phyloP scores from a whole-genome alignment of 768 basidiomycete genomes.

The Suillus occidentalis region DNA sequence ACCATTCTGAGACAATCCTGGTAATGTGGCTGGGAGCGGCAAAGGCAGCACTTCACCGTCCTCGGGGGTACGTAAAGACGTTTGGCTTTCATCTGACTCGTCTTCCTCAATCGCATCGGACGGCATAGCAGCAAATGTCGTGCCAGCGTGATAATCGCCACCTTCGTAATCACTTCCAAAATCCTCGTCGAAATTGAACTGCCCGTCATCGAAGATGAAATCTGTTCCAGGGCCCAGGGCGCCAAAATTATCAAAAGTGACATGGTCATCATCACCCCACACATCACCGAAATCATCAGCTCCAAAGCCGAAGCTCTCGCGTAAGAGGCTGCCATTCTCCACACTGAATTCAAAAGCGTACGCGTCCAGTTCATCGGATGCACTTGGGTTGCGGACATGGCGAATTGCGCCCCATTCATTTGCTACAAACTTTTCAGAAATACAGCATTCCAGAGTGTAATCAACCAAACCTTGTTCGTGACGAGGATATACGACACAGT shows the following conservation, averaged over 20 bases:
- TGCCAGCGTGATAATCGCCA: slow-evolving; percentile 11
- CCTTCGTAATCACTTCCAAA: slow-evolving; percentile 13
- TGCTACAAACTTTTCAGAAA: slow-evolving; percentile 16
- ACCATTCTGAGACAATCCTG: background rate
- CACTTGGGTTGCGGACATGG: slow-evolving; percentile 9
- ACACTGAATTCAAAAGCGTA: slow-evolving; percentile 25
- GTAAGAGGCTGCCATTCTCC: slow-evolving; percentile 26
- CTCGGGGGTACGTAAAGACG: slow-evolving; percentile 27
- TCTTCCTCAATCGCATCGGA: slow-evolving; percentile 30
- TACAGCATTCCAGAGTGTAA: background rate
- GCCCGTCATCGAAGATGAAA: slow-evolving; percentile 7
- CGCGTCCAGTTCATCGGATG: slow-evolving; percentile 17
- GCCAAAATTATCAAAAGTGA: slow-evolving; percentile 20
- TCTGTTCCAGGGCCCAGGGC: slow-evolving; percentile 1
- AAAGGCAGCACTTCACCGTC: slow-evolving; percentile 22
- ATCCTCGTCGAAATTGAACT: slow-evolving; percentile 12
- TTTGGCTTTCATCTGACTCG: slow-evolving; percentile 28
- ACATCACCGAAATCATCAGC: slow-evolving; percentile 13
- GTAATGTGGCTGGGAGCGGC: slow-evolving; percentile 2
- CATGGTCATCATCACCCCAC: slow-evolving; percentile 26
- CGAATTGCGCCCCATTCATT: slow-evolving; percentile 31
- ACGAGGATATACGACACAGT: slow-evolving; percentile 32
- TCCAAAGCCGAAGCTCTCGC: slow-evolving; percentile 22
- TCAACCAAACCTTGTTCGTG: slow-evolving; percentile 19
- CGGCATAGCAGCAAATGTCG: slow-evolving; percentile 21